phyloP scores from a whole-genome alignment of 805 yeast genomes.

The Ogataea pilisensis region DNA sequence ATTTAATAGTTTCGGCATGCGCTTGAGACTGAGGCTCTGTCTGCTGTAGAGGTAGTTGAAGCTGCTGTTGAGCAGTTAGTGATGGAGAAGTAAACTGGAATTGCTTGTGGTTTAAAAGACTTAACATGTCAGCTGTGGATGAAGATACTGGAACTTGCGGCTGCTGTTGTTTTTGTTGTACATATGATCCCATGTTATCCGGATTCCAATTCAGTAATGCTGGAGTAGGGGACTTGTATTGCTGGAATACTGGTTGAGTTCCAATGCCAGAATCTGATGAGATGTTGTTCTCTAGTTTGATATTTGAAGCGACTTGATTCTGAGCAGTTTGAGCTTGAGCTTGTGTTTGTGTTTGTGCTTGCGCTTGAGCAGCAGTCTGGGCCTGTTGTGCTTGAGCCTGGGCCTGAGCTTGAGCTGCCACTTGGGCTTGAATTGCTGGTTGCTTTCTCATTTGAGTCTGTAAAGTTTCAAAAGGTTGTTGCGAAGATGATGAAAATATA shows the following conservation, averaged over 20 bases:
- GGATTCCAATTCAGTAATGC: slow-evolving; percentile 20
- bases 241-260: slow-evolving; percentile 9
- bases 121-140: slow-evolving; percentile 1
- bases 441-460: slow-evolving; percentile 22
- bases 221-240: slow-evolving; percentile 10
- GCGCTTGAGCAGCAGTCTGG: slow-evolving; percentile 20
- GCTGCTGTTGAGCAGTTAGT: slow-evolving; percentile 15
- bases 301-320: background rate
- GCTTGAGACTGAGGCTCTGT: slow-evolving; percentile 11
- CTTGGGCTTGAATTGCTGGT: slow-evolving; percentile 11
- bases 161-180: slow-evolving; percentile 2
- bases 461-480: slow-evolving; percentile 15
- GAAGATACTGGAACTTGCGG: background rate
- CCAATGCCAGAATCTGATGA: background rate
- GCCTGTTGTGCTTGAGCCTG: slow-evolving; percentile 9
- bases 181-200: slow-evolving; percentile 19
- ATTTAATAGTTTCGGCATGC: slow-evolving; percentile 13
- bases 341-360: slow-evolving; percentile 1
- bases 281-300: background rate
- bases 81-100: slow-evolving; percentile 9
- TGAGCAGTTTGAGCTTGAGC: slow-evolving; percentile 7
- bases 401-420: slow-evolving; percentile 6
- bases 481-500: slow-evolving; percentile 24
- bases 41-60: slow-evolving; percentile 18
- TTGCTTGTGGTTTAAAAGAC: slow-evolving; percentile 3